Evolutionary conservation across 1,284 basidiomycete species (phyloP), one percentile per base, ranked within the genome.

Genomic region (Cutaneotrichosporon dermatis): DNA sequence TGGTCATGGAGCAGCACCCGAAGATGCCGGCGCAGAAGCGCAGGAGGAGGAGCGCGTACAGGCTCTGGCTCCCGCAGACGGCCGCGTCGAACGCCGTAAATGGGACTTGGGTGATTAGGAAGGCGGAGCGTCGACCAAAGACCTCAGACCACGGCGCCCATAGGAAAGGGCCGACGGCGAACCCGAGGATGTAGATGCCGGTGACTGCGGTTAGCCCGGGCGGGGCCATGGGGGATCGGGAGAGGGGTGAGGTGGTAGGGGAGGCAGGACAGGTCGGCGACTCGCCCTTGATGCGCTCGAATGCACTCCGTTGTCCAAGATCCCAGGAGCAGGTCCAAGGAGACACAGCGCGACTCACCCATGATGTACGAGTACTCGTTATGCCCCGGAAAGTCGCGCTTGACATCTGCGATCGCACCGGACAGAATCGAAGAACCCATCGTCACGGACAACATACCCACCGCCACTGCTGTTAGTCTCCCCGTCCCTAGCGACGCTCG

Each of bases 11-110:
- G 9, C 73, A 70, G 6, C 79, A 76, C 33, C 74, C 79, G 52
- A 74, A 77, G 13, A 71, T 72, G 1, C 81, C 81, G 0, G 72
- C 70, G 15, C 81, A 67, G 67, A 81, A 78, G 5, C 81, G 74
- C 55, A 80, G 74, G 37, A 80, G 66, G 39, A 82, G 71, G 52
- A 81, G 63, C 8, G 77, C 70, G 25, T 65, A 73, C 42, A 80
- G 71, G 62, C 75, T 80, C 16, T 76, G 64, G 2, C 72, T 63
- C 0, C 80, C 73, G 4, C 75, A 71, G 34, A 78, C 74, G 2
- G 72, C 79, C 13, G 78, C 68, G 58, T 79, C 79, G 69, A 80
- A 79, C 48, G 73, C 58, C 1, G 74, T 76, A 61, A 79, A 79
- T 6, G 76, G 60, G 57, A 75, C 65, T 51, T 75, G 71, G 36